Evolutionary conservation across 805 yeast genomes (phyloP), one percentile per base, ranked within the genome.

Genomic region (Priceomyces carsonii): DNA sequence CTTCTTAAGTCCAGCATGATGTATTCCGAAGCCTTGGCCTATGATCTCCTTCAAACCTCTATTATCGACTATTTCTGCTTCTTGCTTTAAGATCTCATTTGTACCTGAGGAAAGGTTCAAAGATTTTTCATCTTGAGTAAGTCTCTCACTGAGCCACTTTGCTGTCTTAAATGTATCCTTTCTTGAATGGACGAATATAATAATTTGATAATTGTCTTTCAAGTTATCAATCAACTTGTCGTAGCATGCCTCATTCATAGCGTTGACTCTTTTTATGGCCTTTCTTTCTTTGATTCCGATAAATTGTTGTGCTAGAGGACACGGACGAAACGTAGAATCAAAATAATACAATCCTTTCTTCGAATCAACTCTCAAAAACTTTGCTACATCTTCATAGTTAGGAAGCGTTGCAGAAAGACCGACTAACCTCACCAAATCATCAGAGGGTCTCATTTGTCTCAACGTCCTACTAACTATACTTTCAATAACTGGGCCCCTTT

Each of bases 371-470:
- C 80, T 66, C 32, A 93, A 61, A 50, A 93, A 91, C 28, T 68
- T 69, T 0, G 95, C 95, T 23, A 91, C 97, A 57, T 91, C 97
- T 40, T 63, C 57, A 53, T 83, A 91, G 53, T 90, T 89, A 2
- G 97, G 96, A 33, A 91, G 71, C 0, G 98, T 90, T 0, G 98
- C 98, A 1, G 97, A 89, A 9, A 91, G 66, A 0, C 95, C 98
- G 8, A 90, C 80, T 6, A 91, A 56, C 44, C 99, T 70, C 0
- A 82, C 81, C 8, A 69, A 62, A 9, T 66, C 71, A 6, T 69
- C 71, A 0, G 73, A 57, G 8, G 60, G 59, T 29, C 70, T 72
- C 2, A 59, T 48, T 26, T 69, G 65, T 38, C 83, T 63, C 12
- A 81, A 46, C 1, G 85, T 75, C 52, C 98, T 72, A 3, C 95